Evolutionary conservation across 2,329 filamentous ascomycete species (phyloP), one percentile per base, ranked within the genome.

Genomic region (Fusarium sp.): DNA sequence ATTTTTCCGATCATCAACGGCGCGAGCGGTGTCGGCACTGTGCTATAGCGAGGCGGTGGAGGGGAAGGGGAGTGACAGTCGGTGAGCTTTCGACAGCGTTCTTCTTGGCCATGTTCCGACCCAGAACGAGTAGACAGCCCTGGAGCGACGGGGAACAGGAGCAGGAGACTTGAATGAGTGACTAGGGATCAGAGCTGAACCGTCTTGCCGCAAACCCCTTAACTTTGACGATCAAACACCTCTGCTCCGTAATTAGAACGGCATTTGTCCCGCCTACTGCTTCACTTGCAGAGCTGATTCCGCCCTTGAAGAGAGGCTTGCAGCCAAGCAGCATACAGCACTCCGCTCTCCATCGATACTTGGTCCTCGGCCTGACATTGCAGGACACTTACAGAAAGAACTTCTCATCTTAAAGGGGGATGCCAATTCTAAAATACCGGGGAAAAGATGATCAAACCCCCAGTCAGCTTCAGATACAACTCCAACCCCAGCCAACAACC

Each of bases 141-240:
- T 58, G 12, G 20, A 45, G 14, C 12, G 32, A 33, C 25, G 22
- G 22, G 20, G 47, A 64, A 43, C 27, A 56, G 27, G 33, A 56
- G 25, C 35, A 37, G 40, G n/a, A 32, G 38, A 47, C 38, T 32
- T 14, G 25, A 52, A 17, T 30, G 35, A 37, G 22, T 38, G 35
- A 38, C 54, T 58, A 22, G 35, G 35, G 63, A 50, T 43, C 66
- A 68, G 54, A 35, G 43, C 45, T 59, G 54, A 66, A 59, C 60
- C 43, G 59, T 61, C 58, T 57, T 69, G 62, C 47, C 54, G 57
- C 47, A 69, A 72, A 60, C 72, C 72, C 72, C 69, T 72, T 74
- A 72, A 64, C 71, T 72, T 66, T 74, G 72, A 63, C 62, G 72
- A 74, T 74, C 72, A 74, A 74, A 66, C 72, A 59, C n/a, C 65